Evolutionary conservation across 257 asterid genomes (phyloP).

Genomic region (Penstemon eatonii): DNA sequence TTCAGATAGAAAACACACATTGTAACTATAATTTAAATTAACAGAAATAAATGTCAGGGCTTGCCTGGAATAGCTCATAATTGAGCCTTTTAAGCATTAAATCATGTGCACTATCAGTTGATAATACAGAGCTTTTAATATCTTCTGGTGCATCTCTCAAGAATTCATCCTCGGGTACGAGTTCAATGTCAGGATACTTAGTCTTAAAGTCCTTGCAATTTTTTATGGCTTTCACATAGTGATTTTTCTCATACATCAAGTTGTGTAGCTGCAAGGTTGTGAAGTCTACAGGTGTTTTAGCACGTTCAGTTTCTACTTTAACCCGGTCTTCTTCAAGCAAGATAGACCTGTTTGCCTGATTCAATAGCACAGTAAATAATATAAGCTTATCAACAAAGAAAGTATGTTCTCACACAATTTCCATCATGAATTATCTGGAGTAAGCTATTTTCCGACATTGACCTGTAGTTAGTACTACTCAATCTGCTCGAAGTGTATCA

Average conservation of each 20-base stretch:
- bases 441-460: neutral
- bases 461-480: neutral
- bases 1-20: slow-evolving; percentile 4
- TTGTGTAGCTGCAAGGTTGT: slow-evolving; percentile 95
- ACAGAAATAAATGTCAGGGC: neutral
- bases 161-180: slow-evolving; percentile 91
- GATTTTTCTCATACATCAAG: slow-evolving; percentile 94
- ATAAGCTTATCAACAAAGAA: slow-evolving; percentile 2
- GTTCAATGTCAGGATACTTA: slow-evolving; percentile 85
- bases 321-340: slow-evolving; percentile 91
- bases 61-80: slow-evolving; percentile 87
- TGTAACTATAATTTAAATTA: slow-evolving; percentile 4
- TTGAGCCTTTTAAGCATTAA: slow-evolving; percentile 93
- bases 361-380: slow-evolving; percentile 22
- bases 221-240: slow-evolving; percentile 90
- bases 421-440: neutral
- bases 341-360: slow-evolving; percentile 92
- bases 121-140: slow-evolving; percentile 60
- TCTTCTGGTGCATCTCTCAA: slow-evolving; percentile 76
- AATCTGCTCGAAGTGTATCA: neutral
- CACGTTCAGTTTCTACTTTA: slow-evolving; percentile 86
- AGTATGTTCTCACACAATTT: neutral
- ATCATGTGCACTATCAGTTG: slow-evolving; percentile 69
- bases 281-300: slow-evolving; percentile 82
- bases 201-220: slow-evolving; percentile 96